A percentile compares a stretch with the other conserved stretches of the same genome.
These are phyloP conservation scores for Luffa aegyptiaca DNA, from an alignment of 306 rosid genomes.

Conservation along the genomic window DNA sequence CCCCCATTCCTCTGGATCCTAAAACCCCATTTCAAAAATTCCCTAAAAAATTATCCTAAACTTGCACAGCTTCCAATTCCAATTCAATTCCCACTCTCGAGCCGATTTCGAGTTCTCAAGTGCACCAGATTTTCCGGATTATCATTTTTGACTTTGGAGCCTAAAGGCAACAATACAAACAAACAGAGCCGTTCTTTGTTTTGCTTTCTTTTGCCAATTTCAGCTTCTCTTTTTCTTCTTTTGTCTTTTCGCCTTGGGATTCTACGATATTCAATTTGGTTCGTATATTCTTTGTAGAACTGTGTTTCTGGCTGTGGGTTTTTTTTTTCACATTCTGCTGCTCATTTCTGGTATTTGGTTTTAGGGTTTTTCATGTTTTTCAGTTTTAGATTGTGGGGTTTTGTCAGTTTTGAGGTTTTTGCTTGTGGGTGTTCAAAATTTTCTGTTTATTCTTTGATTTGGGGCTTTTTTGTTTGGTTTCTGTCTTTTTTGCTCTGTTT, in stretches of 20 bases:
- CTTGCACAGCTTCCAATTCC: background rate
- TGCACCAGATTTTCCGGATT: background rate
- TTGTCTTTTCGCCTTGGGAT: background rate
- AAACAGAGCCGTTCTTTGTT: background rate
- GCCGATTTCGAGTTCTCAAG: background rate
- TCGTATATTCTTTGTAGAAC: slow-evolving; percentile 24
- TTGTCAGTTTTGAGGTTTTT: background rate
- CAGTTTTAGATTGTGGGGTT: too few relatives aligned
- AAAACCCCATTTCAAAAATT: background rate
- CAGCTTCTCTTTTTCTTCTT: background rate
- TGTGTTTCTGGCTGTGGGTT: slow-evolving; percentile 24
- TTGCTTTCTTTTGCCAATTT: background rate
- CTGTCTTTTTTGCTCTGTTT: background rate
- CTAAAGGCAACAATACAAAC: background rate
- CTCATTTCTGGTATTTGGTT: slow-evolving; percentile 15
- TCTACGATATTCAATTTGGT: background rate
- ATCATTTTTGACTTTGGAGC: background rate
- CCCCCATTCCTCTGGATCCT: background rate
- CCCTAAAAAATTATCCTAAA: background rate
- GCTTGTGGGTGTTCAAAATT: background rate
- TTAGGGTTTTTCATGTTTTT: background rate
- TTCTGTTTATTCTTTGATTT: background rate
- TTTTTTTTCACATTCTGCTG: slow-evolving; percentile 34
- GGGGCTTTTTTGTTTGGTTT: background rate
- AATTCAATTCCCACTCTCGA: background rate